phyloP scores from a whole-genome alignment of 2,329 filamentous ascomycete genomes.

The Neofusicoccum cordaticola region DNA sequence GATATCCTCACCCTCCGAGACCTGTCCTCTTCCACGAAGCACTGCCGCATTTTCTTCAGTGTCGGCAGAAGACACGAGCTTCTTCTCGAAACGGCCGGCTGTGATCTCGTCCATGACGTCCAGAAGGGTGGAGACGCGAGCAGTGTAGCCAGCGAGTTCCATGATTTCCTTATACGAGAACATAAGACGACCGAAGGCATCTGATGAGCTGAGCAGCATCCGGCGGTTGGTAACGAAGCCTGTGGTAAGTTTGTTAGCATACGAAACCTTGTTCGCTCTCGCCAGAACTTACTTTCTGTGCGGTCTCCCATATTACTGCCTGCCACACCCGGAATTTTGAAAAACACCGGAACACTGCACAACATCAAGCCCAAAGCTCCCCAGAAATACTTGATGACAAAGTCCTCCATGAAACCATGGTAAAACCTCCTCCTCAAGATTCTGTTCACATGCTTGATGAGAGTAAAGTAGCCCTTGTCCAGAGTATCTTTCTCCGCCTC shows the following conservation, averaged over 20 bases:
- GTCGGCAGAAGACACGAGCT: constrained; percentile 83
- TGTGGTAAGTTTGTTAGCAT: constrained; percentile 27
- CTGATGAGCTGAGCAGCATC: constrained; percentile 87
- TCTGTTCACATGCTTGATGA: constrained; percentile 98
- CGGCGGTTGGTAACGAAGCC: constrained; percentile 91
- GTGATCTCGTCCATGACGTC: constrained; percentile 94
- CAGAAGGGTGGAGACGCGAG: constrained; percentile 81
- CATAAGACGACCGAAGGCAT: constrained; percentile 94
- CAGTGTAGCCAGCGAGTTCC: constrained; percentile 92
- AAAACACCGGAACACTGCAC: constrained; percentile 93
- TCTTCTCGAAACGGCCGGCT: constrained; percentile 90
- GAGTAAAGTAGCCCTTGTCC: constrained; percentile 97
- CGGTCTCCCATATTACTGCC: constrained; percentile 64
- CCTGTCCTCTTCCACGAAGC: constrained; percentile 74
- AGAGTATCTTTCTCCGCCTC: constrained; percentile 93
- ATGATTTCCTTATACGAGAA: constrained; percentile 98
- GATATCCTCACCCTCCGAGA: constrained; percentile 80
- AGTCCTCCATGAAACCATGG: constrained; percentile 99
- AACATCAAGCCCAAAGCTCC: constrained; percentile 86
- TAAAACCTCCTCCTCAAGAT: constrained; percentile 88
- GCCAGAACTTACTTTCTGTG: constrained; percentile 53
- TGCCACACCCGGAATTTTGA: constrained; percentile 72
- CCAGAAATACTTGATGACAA: constrained; percentile 99
- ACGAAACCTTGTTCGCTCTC: background rate
- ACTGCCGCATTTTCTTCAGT: constrained; percentile 80